Conservation (phyloP, 2,329 filamentous ascomycete species). For the Cercospora sesami region DNA sequence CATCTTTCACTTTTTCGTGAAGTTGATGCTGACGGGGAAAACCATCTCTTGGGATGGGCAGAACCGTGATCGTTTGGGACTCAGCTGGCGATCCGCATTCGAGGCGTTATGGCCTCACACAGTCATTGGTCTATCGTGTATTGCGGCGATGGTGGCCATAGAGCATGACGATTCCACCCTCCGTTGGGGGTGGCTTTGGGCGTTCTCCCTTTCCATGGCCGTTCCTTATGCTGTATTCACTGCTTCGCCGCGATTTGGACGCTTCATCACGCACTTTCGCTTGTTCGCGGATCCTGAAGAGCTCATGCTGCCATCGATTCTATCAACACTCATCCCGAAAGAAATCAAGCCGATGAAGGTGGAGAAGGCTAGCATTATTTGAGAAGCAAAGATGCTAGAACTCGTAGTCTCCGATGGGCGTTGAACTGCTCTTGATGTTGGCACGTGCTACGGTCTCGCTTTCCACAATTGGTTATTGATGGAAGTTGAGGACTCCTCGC, state of each 20-base stretch:
- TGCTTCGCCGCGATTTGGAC: background rate
- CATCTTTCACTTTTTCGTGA: background rate
- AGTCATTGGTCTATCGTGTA: background rate
- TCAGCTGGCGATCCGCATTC: background rate
- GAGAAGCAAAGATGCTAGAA: background rate
- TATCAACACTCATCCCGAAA: background rate
- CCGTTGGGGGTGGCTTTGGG: background rate
- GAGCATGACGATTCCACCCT: background rate
- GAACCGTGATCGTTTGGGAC: background rate
- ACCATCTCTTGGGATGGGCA: background rate
- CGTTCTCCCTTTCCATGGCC: background rate
- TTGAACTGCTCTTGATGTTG: background rate
- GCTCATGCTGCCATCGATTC: background rate
- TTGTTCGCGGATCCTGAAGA: background rate
- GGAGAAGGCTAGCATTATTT: background rate
- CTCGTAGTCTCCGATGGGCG: accelerated
- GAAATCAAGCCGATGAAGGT: background rate
- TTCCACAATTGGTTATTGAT: too few relatives aligned
- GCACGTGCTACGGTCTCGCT: background rate
- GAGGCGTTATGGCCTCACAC: background rate
- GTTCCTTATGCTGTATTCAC: background rate
- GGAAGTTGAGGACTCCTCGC: too few relatives aligned
- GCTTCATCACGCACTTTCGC: background rate
- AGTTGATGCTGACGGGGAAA: background rate
- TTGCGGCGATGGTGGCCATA: background rate